Evolutionary conservation across 2,329 filamentous ascomycete genomes (phyloP), one percentile per base, ranked within the genome.

Genomic region (Fusarium oxysporum): DNA sequence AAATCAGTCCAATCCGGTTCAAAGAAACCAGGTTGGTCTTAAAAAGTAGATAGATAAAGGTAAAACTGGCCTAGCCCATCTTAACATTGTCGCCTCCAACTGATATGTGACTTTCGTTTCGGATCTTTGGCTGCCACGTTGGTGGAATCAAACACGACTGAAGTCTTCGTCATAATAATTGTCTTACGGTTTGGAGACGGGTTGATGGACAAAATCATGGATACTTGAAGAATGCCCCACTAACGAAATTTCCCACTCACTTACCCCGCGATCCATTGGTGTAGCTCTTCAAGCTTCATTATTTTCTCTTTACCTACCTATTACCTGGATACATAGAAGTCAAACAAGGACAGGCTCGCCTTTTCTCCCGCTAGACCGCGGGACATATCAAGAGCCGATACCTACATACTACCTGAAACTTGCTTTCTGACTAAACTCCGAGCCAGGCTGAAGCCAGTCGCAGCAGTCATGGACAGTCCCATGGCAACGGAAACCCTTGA

Each of bases 401-500:
- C 21, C 8, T 41, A 30, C n/a, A 40, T 12, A 19, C 25, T 30
- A 23, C 19, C n/a, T 19, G 43, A 43, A 28, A 23, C 11, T 28
- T 10, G n/a, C 21, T 53, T 53, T 8, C 28, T 14, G 21, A 40
- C 25, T 23, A 10, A 38, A 33, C 9, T 19, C 21, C 4, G 12
- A 28, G 11, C 16, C 13, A 38, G 50, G 37, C 32, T 38, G 25
- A 51, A 13, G n/a, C 21, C 32, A 33, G 25, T 17, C 32, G 33
- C 23, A 33, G 33, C 21, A 54, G 68, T 35, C 56, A 81, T 82
- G 80, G 81, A 80, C 23, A 50, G 58, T 55, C 43, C 71, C 48
- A 17, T 51, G 37, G 28, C 72, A 32, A 44, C 59, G 48, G 88
- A 90, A 79, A 83, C 86, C 14, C 90, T 96, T 82, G 95, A 98